Evolutionary conservation across 2,329 filamentous ascomycete genomes (phyloP).

Genomic region (Fusarium piperis): DNA sequence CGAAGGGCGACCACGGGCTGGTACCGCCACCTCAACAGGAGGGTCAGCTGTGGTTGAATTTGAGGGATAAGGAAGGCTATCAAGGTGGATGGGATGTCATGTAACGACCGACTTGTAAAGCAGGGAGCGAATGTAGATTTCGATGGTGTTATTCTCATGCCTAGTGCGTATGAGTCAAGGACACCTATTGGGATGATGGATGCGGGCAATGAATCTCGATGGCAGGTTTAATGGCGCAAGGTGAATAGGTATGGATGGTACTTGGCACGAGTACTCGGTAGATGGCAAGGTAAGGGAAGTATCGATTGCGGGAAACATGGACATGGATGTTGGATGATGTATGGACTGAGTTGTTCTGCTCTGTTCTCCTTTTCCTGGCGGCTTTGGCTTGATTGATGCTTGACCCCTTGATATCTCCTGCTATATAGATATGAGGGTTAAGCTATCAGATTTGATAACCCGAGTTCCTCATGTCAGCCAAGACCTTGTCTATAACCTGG

Average conservation of each 20-base stretch:
- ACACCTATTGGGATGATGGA: neutral
- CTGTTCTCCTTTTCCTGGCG: neutral
- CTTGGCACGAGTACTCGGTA: slow-evolving; percentile 1
- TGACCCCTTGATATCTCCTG: neutral
- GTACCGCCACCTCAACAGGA: slow-evolving; percentile 42
- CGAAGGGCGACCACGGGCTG: slow-evolving; percentile 40
- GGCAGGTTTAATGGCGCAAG: slow-evolving; percentile 20
- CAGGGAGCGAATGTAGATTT: slow-evolving; percentile 22
- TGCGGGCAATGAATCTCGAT: slow-evolving; percentile 11
- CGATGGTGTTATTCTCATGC: slow-evolving; percentile 18
- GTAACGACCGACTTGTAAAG: slow-evolving; percentile 22
- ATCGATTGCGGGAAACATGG: slow-evolving; percentile 7
- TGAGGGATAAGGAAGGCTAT: slow-evolving; percentile 48
- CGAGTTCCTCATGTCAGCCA: slow-evolving; percentile 39
- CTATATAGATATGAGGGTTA: neutral
- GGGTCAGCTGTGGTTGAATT: slow-evolving; percentile 55
- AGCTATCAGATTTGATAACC: slow-evolving; percentile 38
- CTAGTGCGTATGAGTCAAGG: slow-evolving; percentile 17
- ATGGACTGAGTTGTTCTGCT: neutral
- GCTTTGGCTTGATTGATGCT: neutral
- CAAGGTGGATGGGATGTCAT: neutral
- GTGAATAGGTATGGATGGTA: slow-evolving; percentile 5
- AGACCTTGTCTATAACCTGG: slow-evolving; percentile 41
- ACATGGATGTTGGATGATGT: neutral
- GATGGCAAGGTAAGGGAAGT: neutral